Evolutionary conservation across 2,329 filamentous ascomycete species (phyloP).

Genomic region (Trichoderma pleuroti): DNA sequence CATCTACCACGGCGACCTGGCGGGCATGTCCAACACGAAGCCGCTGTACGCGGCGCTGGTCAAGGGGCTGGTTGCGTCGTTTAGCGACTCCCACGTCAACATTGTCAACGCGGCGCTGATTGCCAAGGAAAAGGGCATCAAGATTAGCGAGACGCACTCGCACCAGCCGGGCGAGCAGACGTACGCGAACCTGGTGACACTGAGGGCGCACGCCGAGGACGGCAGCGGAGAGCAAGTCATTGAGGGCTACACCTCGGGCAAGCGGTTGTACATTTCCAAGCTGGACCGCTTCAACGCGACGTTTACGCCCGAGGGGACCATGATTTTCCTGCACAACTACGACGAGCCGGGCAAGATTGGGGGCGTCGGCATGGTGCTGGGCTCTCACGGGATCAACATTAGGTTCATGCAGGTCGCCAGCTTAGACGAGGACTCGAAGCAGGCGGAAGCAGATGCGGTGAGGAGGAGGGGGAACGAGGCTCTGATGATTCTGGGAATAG

Average conservation of each 20-base stretch:
- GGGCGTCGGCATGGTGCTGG: slow-evolving; percentile 68
- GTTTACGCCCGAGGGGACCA: slow-evolving; percentile 68
- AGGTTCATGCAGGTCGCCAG: slow-evolving; percentile 72
- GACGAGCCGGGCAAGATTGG: slow-evolving; percentile 81
- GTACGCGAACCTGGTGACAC: slow-evolving; percentile 68
- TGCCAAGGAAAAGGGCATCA: slow-evolving; percentile 72
- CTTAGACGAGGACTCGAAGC: slow-evolving; percentile 35
- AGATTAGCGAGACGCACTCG: slow-evolving; percentile 69
- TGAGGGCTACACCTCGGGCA: slow-evolving; percentile 64
- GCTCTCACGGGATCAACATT: slow-evolving; percentile 70
- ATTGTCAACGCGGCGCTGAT: slow-evolving; percentile 78
- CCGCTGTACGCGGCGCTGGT: slow-evolving; percentile 75
- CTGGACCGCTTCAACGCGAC: slow-evolving; percentile 70
- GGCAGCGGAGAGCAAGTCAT: slow-evolving; percentile 44
- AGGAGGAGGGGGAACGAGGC: slow-evolving; percentile 48
- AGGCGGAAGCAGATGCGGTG: not conserved
- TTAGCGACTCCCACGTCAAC: slow-evolving; percentile 69
- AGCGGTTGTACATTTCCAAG: slow-evolving; percentile 65
- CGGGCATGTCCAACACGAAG: slow-evolving; percentile 68
- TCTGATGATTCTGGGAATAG: slow-evolving; percentile 76
- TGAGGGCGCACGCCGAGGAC: slow-evolving; percentile 50
- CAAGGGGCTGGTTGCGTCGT: slow-evolving; percentile 68
- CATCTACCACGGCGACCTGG: slow-evolving; percentile 72
- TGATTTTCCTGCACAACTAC: slow-evolving; percentile 78
- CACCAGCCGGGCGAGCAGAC: slow-evolving; percentile 59